Base-by-base conservation (phyloP, 1,284 basidiomycete species). In the Pseudozyma sp. region DNA sequence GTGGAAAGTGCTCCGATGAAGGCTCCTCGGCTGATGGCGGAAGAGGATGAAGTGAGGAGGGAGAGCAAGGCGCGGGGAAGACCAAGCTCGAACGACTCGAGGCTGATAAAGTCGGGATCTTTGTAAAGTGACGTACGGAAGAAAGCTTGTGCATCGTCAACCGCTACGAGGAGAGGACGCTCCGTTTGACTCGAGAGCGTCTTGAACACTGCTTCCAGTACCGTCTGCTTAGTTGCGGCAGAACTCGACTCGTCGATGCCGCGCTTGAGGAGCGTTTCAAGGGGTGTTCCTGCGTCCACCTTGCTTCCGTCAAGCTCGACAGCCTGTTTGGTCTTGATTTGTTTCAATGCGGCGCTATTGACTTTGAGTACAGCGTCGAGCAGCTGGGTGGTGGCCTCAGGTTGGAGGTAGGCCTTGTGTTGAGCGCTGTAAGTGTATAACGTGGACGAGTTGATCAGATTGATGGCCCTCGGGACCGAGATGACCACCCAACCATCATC, bases 101-200 rank as follows among this genome's bases (percentile, higher is more conserved):
- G 89, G 7, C 86, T 79, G 10, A 87, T 86, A 84, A 90, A 94
- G 56, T 92, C 90, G 1, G 93, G 92, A 63, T 94, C 90, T 43
- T 90, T 89, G 86, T 97, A 97, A 17, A 87, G 84, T 0, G 91
- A 89, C 49, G 87, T 88, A 78, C 88, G 87, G 83, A 93, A 95
- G 35, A 97, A 86, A 0, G 92, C 88, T 82, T 97, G 94, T 77
- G 91, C 89, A 75, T 95, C 93, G 80, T 97, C 95, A 0, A 97
- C 86, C 0, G 93, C 94, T 31, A 96, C 85, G 7, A 97, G 85
- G 2, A 97, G 90, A 0, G 94, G 82, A 87, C 84, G 54, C 87
- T 91, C 84, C 0, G 86, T 90, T 83, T 97, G 94, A 42, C 80
- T 83, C 10, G 89, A 88, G 3, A 97, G 85, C 58, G 90, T 89